Percentiles rank a stretch among this genome's conserved stretches.
phyloP scores from a whole-genome alignment of 768 basidiomycete genomes.

The Suillus variegatus region DNA sequence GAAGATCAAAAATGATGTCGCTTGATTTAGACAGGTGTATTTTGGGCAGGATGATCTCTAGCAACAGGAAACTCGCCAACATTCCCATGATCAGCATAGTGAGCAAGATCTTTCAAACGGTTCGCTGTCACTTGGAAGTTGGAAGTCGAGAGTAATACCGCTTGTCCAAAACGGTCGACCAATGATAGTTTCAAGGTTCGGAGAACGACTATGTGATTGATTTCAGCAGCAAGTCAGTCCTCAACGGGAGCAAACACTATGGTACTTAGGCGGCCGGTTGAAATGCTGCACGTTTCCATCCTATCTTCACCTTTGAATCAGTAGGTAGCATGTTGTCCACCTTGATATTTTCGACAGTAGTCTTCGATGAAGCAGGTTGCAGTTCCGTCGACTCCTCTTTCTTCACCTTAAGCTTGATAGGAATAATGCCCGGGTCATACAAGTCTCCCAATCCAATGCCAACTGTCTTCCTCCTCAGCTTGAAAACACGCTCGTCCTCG shows the following conservation, averaged over 20 bases:
- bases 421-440: slow-evolving; percentile 76
- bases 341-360: slow-evolving; percentile 14
- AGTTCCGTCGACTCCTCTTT: slow-evolving; percentile 37
- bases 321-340: slow-evolving; percentile 13
- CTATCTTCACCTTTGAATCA: slow-evolving; percentile 32
- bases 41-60: background rate
- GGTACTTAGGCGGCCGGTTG: background rate
- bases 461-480: slow-evolving; percentile 64
- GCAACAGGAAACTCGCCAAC: background rate
- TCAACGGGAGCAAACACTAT: background rate
- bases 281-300: slow-evolving; percentile 33
- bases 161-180: background rate
- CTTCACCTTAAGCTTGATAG: slow-evolving; percentile 62
- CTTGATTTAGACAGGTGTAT: background rate
- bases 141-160: background rate
- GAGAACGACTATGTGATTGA: background rate
- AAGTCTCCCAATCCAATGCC: slow-evolving; percentile 69
- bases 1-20: background rate
- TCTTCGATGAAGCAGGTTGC: slow-evolving; percentile 6
- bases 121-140: background rate
- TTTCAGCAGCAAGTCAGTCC: background rate
- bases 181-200: background rate
- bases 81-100: background rate
- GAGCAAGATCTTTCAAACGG: background rate
- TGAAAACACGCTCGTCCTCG: slow-evolving; percentile 56